Evolutionary conservation across 495 filamentous ascomycete species (phyloP), one percentile per base, ranked within the genome.

Genomic region (Bryoglossum gracile): DNA sequence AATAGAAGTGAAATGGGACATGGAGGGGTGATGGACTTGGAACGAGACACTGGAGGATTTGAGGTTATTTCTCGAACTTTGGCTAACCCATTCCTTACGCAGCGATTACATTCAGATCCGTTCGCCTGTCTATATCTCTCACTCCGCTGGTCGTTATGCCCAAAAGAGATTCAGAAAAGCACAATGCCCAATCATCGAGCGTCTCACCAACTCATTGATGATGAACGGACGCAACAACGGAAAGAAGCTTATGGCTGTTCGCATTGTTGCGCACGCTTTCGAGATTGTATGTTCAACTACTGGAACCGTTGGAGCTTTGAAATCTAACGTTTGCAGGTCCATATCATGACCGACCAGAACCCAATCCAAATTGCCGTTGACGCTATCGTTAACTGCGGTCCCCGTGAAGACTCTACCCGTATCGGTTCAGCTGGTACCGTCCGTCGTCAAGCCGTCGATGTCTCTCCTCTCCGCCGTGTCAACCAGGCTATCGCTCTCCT

Each of bases 211-310:
- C 82, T 97, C 92, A 21, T 82, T 99, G 61, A 99, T 99, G 92
- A 97, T 97, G 94, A 95, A 99, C 81, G 92, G 92, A 68, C 94
- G 92, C 74, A 99, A 99, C 84, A 97, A 94, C 86, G 92, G 92
- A 74, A 99, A 99, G 85, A 99, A 99, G 87, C 84, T 97, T 57
- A 94, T 94, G 88, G 94, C 92, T 67, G 89, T 96, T 70, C 89
- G 92, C 71, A 99, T 99, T 56, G 91, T 99, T 64, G 90, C 91
- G 54, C 92, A 99, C 76, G 72, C 91, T 61, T 99, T 99, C 73
- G 94, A 96, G 77, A 97, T 99, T 68, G 89, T 95, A 81, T 73
- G 89, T 80, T 45, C n/a, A 13, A 11, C 46, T 45, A 26, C 23
- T 30, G 25, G 6, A 41, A 25, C 21, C 18, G 2, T 13, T 23